Evolutionary conservation across 2,329 filamentous ascomycete genomes (phyloP), one percentile per base, ranked within the genome.

Genomic region (Claviceps citrina): DNA sequence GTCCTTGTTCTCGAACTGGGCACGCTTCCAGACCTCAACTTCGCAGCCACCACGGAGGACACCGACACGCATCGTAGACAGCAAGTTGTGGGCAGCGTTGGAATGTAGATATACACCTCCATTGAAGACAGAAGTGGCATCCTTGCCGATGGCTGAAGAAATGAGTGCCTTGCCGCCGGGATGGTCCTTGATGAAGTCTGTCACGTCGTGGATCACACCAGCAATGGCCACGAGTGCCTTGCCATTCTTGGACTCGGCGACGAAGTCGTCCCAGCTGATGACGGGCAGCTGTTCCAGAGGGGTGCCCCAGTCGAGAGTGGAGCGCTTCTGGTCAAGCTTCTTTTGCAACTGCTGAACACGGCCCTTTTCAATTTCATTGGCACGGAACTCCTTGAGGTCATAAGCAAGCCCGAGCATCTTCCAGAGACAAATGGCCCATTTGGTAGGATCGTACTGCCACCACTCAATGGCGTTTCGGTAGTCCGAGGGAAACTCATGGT

Each of bases 321-420:
- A 62, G 54, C 84, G 83, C 73, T 84, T 83, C 66, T 86, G 81
- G 62, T 91, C 84, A 44, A 93, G 76, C 73, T 91, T 91, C 81
- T 91, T 91, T 71, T 91, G 84, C 47, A 79, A 65, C 66, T 91
- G 84, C 67, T 93, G 84, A 25, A 91, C 71, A 55, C 84, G 81
- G 49, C 84, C 84, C 73, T 91, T 91, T 63, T 93, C 84, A 48
- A 93, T 93, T 61, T 93, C 85, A 62, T 93, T 93, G 64, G 76
- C 66, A 52, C 83, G 82, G 76, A 93, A 93, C 63, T 87, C 76
- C 75, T 93, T 93, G 43, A 93, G 72, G 61, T 91, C 81, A 56
- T 80, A 85, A 54, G 84, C 84, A 40, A 93, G 76, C 43, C 84
- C 84, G 41, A 89, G 64, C 63, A 81, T 75, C 74, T 89, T 91